Evolutionary conservation across 345 rosid species (phyloP).

Genomic region (Euclidium syriacum): DNA sequence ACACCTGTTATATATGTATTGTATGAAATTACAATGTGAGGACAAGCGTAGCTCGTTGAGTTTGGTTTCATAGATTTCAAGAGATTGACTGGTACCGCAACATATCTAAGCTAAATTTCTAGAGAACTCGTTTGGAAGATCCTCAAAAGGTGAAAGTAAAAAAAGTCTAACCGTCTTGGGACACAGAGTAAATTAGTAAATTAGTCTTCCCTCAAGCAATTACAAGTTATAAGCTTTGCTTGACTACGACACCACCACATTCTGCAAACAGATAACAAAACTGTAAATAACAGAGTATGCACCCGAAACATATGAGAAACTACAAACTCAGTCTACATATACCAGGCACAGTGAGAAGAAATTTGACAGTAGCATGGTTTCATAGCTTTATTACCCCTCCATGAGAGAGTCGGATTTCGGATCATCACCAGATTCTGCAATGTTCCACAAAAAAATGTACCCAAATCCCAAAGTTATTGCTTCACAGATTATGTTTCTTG

Average conservation of each 20-base stretch:
- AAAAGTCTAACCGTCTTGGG: slow-evolving; percentile 67
- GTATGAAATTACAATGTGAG: no score
- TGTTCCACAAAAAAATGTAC: slow-evolving; percentile 43
- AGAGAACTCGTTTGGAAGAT: slow-evolving; percentile 42
- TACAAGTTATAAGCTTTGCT: neutral
- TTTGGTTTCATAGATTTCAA: slow-evolving; percentile 36
- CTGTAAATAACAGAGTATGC: neutral
- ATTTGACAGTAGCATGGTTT: no score
- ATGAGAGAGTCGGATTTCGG: slow-evolving; percentile 60
- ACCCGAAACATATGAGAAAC: no score
- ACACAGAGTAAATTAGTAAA: slow-evolving; percentile 77
- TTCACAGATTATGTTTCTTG: slow-evolving; percentile 29
- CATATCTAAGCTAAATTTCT: no score
- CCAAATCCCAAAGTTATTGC: slow-evolving; percentile 22
- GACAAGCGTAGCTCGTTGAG: neutral
- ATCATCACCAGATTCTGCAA: slow-evolving; percentile 63
- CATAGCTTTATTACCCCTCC: no score
- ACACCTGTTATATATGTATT: neutral
- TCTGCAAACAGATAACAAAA: neutral
- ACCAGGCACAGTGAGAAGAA: neutral
- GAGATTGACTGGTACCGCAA: slow-evolving; percentile 61
- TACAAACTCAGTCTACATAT: neutral
- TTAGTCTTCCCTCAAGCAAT: neutral
- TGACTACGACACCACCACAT: slow-evolving; percentile 6
- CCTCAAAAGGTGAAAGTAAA: slow-evolving; percentile 34